Base-by-base conservation (phyloP, 2,329 filamentous ascomycete species). In the Penicillium sp. region DNA sequence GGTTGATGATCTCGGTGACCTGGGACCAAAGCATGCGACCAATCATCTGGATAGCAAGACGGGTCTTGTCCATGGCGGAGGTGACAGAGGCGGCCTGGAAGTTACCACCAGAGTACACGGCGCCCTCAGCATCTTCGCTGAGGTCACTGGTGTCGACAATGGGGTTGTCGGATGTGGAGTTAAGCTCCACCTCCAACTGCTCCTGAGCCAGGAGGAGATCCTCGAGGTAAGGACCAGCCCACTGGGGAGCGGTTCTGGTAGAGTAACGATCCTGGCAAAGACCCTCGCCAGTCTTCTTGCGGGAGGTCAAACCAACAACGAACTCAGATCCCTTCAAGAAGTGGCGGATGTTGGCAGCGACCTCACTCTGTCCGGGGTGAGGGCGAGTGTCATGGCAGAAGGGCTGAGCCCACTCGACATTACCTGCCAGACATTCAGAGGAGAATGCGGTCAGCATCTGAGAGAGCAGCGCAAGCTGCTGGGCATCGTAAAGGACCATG, bases 131-230 rank as follows among this genome's bases (percentile, higher is more conserved):
- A 21, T 24, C 40, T 43, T 44, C 48, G 3, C 48, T 47, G 6
- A 41, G 41, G 4, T 58, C 61, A 0, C 56, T 58, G 0, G 71
- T 61, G 55, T 88, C 80, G 11, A 88, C 75, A 8, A 89, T 69
- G 0, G 83, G 86, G 64, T 89, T 89, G 62, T 89, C 87, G 0
- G 84, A 85, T 0, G 83, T 84, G 0, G 85, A 86, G 68, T 89
- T 89, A 14, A 87, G 75, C 63, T 89, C 87, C 0, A 78, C 72
- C 0, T 73, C 67, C 0, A 90, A 64, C 63, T 89, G 87, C 2
- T 74, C 66, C 40, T 80, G 74, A 0, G 86, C 83, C 0, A 87
- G 77, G 0, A 74, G 51, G 0, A 89, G 72, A 58, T 89, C 86
- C 65, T 89, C 87, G 0, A 89, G 71, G 16, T 83, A 77, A 0